Evolutionary conservation across 2,329 filamentous ascomycete genomes (phyloP).

Genomic region (Aspergillus phoenicis): DNA sequence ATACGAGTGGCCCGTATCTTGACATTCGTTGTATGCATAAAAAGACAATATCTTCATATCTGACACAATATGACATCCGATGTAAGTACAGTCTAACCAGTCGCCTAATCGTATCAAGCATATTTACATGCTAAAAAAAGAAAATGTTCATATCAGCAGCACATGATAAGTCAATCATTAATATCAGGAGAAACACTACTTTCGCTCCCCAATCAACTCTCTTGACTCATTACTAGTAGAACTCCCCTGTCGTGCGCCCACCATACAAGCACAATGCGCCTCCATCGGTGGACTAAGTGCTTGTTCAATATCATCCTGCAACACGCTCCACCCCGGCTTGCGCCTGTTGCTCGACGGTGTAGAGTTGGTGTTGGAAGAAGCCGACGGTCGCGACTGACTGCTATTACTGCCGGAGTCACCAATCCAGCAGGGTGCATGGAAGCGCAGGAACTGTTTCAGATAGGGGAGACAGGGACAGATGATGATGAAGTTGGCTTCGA

Average conservation of each 20-base stretch:
- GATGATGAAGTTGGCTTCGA: conserved; percentile 17
- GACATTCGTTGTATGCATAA: neutral
- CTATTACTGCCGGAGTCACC: neutral
- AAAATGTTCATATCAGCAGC: too few relatives aligned
- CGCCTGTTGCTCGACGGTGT: neutral
- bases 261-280: neutral
- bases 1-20: too few relatives aligned
- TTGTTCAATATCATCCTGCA: conserved; percentile 8
- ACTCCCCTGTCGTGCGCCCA: neutral
- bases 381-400: neutral
- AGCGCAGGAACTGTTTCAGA: conserved; percentile 13
- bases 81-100: neutral
- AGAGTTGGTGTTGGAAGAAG: neutral
- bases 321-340: conserved; percentile 1
- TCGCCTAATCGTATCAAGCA: too few relatives aligned
- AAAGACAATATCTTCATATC: neutral
- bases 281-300: neutral
- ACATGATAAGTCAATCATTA: too few relatives aligned
- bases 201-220: neutral
- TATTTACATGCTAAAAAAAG: too few relatives aligned
- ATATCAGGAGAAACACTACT: neutral
- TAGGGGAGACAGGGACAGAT: conserved; percentile 13
- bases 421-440: conserved; percentile 5
- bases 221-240: neutral
- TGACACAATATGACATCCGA: neutral